A percentile compares a stretch with the other conserved stretches of the same genome.
phyloP scores from a whole-genome alignment of 2,329 filamentous ascomycete species.

The Anisogramma anomala region DNA sequence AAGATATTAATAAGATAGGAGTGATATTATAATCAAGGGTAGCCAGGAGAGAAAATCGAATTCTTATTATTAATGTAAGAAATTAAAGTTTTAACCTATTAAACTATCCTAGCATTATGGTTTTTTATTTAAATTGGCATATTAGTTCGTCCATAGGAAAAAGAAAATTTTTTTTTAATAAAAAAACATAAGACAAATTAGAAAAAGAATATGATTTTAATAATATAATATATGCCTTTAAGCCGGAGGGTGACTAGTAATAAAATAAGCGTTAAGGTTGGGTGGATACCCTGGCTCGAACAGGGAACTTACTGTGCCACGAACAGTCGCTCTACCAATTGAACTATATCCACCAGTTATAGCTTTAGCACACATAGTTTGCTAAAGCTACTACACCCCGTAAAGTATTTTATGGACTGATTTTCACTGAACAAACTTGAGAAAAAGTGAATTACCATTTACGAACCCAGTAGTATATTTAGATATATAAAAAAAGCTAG shows the following conservation, averaged over 20 bases:
- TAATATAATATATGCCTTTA: too few species aligned
- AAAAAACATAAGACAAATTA: too few species aligned
- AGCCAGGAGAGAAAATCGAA: conserved; percentile 18
- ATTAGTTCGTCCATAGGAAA: too few species aligned
- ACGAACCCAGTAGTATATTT: too few species aligned
- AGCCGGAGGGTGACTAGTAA: too few species aligned
- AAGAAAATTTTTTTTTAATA: neutral
- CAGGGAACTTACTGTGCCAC: neutral
- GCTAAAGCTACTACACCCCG: too few species aligned
- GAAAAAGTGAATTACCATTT: too few species aligned
- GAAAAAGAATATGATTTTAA: too few species aligned
- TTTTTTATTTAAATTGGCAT: neutral
- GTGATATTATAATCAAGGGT: neutral
- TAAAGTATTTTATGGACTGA: too few species aligned
- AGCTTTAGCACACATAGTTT: neutral
- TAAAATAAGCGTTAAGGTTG: neutral
- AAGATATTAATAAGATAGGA: neutral
- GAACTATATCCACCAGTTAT: neutral
- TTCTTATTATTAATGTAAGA: conserved; percentile 16
- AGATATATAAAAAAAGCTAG: too few species aligned
- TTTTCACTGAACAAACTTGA: too few species aligned
- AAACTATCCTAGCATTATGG: neutral
- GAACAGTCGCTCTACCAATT: neutral
- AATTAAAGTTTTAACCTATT: conserved; percentile 2
- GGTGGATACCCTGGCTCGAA: neutral